phyloP scores from a whole-genome alignment of 805 yeast species.

The Metschnikowia shivogae region DNA sequence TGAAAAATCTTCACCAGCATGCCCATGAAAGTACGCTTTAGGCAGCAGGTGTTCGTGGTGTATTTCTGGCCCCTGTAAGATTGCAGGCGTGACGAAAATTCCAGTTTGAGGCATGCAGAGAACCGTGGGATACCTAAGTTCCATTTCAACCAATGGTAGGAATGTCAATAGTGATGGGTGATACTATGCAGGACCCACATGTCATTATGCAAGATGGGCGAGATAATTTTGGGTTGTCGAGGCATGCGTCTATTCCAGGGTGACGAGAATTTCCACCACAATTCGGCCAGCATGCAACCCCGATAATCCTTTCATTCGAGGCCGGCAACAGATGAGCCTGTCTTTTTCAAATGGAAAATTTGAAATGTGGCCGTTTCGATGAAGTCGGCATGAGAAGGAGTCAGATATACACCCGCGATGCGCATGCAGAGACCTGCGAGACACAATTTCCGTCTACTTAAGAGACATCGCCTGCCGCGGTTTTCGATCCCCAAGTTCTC shows the following conservation, averaged over 20 bases:
- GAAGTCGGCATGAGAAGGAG: too few species aligned
- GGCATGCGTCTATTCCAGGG: background rate
- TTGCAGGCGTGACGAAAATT: too few species aligned
- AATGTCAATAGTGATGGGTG: background rate
- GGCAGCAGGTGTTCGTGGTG: too few species aligned
- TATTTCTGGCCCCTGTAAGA: background rate
- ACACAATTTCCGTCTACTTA: conserved; percentile 2
- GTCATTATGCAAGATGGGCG: conserved; percentile 1
- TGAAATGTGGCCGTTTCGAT: too few species aligned
- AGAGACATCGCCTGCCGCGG: background rate
- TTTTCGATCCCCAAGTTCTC: background rate
- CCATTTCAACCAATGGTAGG: background rate
- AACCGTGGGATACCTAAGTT: background rate
- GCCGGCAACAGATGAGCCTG: too few species aligned
- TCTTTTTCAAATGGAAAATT: too few species aligned
- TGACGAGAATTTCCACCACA: background rate
- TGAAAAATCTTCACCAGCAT: background rate
- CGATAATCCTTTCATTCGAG: too few species aligned
- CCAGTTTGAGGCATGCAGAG: background rate
- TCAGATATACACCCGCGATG: background rate
- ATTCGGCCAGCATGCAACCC: too few species aligned
- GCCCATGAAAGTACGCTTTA: background rate
- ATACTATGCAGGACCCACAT: background rate
- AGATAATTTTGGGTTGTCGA: background rate
- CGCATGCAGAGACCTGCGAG: background rate